Base-by-base conservation (phyloP, 2,329 filamentous ascomycete genomes). In the Pseudocercospora vitis region DNA sequence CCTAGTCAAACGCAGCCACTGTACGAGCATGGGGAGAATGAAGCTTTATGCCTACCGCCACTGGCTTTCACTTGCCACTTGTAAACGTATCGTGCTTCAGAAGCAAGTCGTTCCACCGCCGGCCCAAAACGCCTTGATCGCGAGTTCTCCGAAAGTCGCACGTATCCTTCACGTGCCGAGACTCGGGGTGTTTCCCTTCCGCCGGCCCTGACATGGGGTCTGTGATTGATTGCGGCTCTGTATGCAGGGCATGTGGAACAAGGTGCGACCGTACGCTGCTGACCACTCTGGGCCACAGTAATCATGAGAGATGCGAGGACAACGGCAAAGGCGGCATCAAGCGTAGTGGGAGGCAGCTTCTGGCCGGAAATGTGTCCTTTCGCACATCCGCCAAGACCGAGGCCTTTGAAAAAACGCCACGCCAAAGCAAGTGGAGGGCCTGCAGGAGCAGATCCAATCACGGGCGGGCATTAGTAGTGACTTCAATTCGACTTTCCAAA, bases 371-470 rank as follows among this genome's bases (percentile, higher is more conserved):
- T n/a, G n/a, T n/a, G n/a, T n/a, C n/a, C n/a, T n/a, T n/a, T n/a
- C n/a, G n/a, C n/a, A n/a, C n/a, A n/a, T n/a, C n/a, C n/a, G n/a
- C n/a, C n/a, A 47, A 32, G 44, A 47, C 44, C 44, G 28, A 33
- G 44, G 44, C 44, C 44, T 23, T 21, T 3, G 14, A 18, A 18
- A 18, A 31, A 24, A 26, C 44, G 24, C 18, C 44, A 24, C 12
- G 18, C 39, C 21, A 12, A n/a, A 18, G 16, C n/a, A 16, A 12
- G 37, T 12, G 37, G 37, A 42, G 37, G 21, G 37, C 44, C 26
- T 47, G 26, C 44, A 47, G 14, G 44, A 31, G 29, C 12, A 19
- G 19, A 32, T 11, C 44, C 44, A 47, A 47, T 47, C 26, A 19
- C 14, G 9, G 4, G 26, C 44, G 14, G 16, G 26, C 28, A 47